phyloP scores from a whole-genome alignment of 768 basidiomycete genomes.

The Strobilomyces echinocephalus region DNA sequence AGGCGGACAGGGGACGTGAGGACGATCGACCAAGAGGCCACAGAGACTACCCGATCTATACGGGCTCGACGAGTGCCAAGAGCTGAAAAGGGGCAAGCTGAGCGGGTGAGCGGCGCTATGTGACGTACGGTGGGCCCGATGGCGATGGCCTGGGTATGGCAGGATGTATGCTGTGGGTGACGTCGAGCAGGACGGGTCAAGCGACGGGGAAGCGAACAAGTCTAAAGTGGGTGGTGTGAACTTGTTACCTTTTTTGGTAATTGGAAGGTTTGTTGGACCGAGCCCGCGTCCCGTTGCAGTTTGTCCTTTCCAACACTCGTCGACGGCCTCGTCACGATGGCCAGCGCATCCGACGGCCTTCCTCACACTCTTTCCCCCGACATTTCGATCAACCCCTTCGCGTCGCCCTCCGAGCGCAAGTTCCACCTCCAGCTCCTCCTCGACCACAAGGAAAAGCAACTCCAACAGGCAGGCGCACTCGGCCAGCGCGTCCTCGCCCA shows the following conservation, averaged over 20 bases:
- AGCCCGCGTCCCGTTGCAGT: not conserved
- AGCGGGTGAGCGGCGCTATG: fast-evolving
- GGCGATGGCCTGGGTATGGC: constrained; percentile 49
- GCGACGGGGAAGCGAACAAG: no score
- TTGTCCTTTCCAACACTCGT: not conserved
- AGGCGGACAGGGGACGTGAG: constrained; percentile 1
- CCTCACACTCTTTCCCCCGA: constrained; percentile 36
- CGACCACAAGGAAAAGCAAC: constrained; percentile 87
- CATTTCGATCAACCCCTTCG: constrained; percentile 37
- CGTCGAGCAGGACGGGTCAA: constrained; percentile 29
- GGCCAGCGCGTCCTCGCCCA: constrained; percentile 92
- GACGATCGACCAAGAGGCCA: not conserved
- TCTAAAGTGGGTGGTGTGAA: no score
- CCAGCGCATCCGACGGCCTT: constrained; percentile 36
- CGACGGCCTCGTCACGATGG: constrained; percentile 28
- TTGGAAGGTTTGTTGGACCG: not conserved
- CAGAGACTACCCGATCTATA: no score
- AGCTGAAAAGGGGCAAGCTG: constrained; percentile 26
- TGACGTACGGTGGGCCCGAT: constrained; percentile 55
- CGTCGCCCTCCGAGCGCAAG: constrained; percentile 57
- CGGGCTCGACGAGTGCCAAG: constrained; percentile 46
- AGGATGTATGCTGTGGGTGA: constrained; percentile 53
- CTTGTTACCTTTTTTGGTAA: no score
- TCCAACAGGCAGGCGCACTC: constrained; percentile 85
- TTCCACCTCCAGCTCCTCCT: constrained; percentile 65